phyloP scores from a whole-genome alignment of 306 rosid genomes.

The Vigna unguiculata region DNA sequence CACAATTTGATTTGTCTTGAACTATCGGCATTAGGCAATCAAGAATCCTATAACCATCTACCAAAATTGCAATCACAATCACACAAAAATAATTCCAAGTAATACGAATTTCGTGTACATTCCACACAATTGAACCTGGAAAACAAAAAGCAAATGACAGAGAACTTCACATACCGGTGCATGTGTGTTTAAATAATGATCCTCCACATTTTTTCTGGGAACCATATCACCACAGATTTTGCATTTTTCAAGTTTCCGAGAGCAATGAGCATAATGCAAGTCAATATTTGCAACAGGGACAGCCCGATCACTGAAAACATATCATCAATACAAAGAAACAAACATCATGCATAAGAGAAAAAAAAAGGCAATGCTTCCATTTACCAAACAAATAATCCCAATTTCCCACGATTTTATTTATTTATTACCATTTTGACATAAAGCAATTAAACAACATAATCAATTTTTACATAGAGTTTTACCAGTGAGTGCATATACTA shows the following conservation, averaged over 20 bases:
- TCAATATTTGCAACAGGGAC: conserved; percentile 82
- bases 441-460: not conserved
- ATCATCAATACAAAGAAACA: conserved; percentile 57
- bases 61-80: not conserved
- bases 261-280: conserved; percentile 90
- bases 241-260: conserved; percentile 89
- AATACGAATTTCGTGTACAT: conserved; percentile 25
- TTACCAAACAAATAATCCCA: conserved; percentile 20
- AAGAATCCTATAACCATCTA: not conserved
- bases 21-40: conserved; percentile 7
- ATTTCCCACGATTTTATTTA: not conserved
- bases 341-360: conserved; percentile 22
- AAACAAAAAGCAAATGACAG: conserved; percentile 6
- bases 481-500: conserved; percentile 85
- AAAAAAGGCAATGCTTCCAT: not conserved
- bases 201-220: conserved; percentile 73
- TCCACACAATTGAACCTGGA: conserved; percentile 9
- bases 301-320: conserved; percentile 73
- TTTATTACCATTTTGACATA: not conserved
- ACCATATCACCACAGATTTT: conserved; percentile 95
- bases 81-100: conserved; percentile 11
- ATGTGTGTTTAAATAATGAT: conserved; percentile 85
- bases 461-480: not conserved
- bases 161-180: conserved; percentile 81
- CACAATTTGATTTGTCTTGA: not conserved